Evolutionary conservation across 805 yeast genomes (phyloP), one percentile per base, ranked within the genome.

Genomic region (Cyberlindnera petersonii): DNA sequence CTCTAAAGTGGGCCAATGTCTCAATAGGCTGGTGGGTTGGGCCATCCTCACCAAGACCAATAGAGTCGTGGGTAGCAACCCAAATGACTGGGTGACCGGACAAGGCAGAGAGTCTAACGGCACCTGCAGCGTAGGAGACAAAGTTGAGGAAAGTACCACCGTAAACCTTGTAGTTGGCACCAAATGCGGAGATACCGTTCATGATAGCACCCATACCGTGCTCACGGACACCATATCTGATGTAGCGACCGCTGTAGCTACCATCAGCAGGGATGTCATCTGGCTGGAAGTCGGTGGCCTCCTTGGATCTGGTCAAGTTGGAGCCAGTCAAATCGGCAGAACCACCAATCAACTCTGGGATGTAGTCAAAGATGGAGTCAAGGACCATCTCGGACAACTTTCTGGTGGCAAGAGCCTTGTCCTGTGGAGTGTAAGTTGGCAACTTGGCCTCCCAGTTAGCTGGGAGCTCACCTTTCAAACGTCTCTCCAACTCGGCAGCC

Each of bases 141-240:
- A 91, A 91, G 80, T 93, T 91, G 67, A 91, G 75, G 88, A 91
- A 91, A 60, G 98, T 91, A 69, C 96, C 98, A 66, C 96, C 96
- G 72, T 81, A 89, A 55, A 88, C 82, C 67, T 81, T 84, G 75
- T 73, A 79, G 72, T 86, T 86, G 49, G 84, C 85, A 69, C 84
- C 84, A 60, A 70, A 91, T 40, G 96, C 97, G 44, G 93, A 75
- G 56, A 91, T 84, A 82, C 98, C 98, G 71, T 93, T 91, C 79
- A 89, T 76, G 65, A 89, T 84, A 50, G 97, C 96, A 71, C 96
- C 96, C 97, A 91, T 88, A 66, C 86, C 97, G 70, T 93, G 98
- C 75, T 91, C 98, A 71, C 98, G 84, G 51, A 91, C 96, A 81
- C 98, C 98, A 66, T 82, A 91, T 72, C 97, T 83, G 68, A 91